Conservation (phyloP, 2,329 filamentous ascomycete species). For the Pseudohalonectria lignicola region DNA sequence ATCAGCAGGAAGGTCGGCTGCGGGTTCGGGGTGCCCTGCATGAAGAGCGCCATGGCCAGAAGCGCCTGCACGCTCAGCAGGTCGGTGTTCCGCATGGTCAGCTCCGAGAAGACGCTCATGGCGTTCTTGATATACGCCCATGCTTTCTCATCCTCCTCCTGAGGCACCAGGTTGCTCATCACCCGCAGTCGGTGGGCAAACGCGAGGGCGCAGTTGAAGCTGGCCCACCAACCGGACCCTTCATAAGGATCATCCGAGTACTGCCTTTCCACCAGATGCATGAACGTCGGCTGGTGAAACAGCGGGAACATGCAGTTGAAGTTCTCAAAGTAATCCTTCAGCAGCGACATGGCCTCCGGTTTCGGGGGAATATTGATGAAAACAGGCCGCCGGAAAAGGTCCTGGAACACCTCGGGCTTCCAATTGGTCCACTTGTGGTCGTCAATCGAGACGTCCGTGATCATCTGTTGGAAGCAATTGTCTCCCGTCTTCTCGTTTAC, state of each 20-base stretch:
- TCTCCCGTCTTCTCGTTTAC: conserved; percentile 98
- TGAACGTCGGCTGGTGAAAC: conserved; percentile 96
- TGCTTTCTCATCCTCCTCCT: conserved; percentile 86
- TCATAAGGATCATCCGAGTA: conserved; percentile 90
- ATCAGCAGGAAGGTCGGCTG: conserved; percentile 89
- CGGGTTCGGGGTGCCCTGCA: conserved; percentile 93
- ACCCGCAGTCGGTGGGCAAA: conserved; percentile 86
- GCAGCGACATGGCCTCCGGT: conserved; percentile 73
- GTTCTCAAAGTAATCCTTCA: conserved; percentile 94
- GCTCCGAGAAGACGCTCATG: conserved; percentile 81
- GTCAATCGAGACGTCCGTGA: conserved; percentile 78
- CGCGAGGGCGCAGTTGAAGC: conserved; percentile 86
- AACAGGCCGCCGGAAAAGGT: conserved; percentile 76
- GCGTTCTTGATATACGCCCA: conserved; percentile 97
- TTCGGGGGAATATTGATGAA: conserved; percentile 79
- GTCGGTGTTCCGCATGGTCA: conserved; percentile 94
- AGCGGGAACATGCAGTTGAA: conserved; percentile 99
- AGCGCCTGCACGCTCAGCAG: conserved; percentile 89
- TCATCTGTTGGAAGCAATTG: conserved; percentile 88
- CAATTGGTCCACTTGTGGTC: conserved; percentile 95
- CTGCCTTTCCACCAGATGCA: conserved; percentile 90
- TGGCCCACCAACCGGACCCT: conserved; percentile 97
- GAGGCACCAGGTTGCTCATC: conserved; percentile 86
- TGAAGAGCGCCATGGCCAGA: conserved; percentile 84
- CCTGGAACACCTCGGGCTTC: conserved; percentile 95